Evolutionary conservation across 2,329 filamentous ascomycete species (phyloP), one percentile per base, ranked within the genome.

Genomic region (Thermothelomyces thermophilus): DNA sequence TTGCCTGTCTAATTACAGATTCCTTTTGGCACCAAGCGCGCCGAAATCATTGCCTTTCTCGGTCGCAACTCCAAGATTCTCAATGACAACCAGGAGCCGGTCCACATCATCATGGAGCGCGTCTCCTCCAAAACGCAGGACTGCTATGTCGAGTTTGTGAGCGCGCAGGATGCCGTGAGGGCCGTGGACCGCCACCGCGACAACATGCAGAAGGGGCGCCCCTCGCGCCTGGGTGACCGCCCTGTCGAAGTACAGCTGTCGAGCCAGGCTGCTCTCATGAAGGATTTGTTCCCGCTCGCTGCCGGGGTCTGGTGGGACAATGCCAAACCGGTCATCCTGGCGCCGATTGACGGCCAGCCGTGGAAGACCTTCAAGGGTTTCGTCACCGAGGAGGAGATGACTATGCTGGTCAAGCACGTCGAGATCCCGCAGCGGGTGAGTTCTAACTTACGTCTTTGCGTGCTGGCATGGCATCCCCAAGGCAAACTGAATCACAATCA

Each of bases 71-170:
- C 76, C 19, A 74, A 71, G 50, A 71, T 82, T 30, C 62, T 80
- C 41, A 74, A 72, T 26, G 78, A 82, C 51, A 62, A 60, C 2
- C 69, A 77, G 5, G 79, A 81, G 58, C 74, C 77, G 0, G 69
- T 83, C 7, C 80, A 83, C 52, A 81, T 83, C 55, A 79, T 82
- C 57, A 82, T 83, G 79, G 80, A 83, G 48, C 73, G 78, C n/a
- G 70, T 74, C 19, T 78, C 77, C 3, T 74, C 74, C 60, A 83
- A 82, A 71, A 83, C 80, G 0, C 74, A 79, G 63, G 79, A 83
- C 53, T 76, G 74, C 3, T 83, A 75, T 53, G 73, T 81, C 36
- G 80, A 83, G 63, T 81, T 83, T 51, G 60, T 71, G 19, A 73
- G 65, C 22, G 65, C 75, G 4, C 63, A 73, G 5, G 78, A 80